Conservation (phyloP, 768 basidiomycete genomes). For the Leucosporidium scottii region DNA sequence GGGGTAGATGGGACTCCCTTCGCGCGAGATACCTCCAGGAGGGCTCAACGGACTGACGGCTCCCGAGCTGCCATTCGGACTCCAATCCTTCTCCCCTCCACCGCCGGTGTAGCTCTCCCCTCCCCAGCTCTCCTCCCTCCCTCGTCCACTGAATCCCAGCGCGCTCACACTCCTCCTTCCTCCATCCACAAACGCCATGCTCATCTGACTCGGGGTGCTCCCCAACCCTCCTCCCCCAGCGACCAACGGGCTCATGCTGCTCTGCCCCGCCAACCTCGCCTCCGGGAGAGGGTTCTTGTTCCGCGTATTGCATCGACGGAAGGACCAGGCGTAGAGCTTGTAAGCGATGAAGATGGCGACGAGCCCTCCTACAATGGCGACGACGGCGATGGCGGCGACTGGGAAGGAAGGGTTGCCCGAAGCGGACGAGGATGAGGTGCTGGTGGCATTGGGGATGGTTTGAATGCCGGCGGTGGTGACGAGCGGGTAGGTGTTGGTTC, state of each 20-base stretch:
- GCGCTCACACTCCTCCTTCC: constrained; percentile 15
- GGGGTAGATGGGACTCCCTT: background rate
- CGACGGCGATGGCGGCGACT: constrained; percentile 22
- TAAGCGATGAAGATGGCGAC: constrained; percentile 20
- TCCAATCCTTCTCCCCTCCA: background rate
- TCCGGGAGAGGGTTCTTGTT: constrained; percentile 2
- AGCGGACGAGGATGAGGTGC: background rate
- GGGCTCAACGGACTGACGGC: background rate
- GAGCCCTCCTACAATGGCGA: constrained; percentile 22
- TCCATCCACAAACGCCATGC: constrained; percentile 5
- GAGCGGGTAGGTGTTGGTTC: background rate
- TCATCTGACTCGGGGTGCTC: constrained; percentile 23
- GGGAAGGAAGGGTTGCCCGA: constrained; percentile 21
- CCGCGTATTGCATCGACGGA: background rate
- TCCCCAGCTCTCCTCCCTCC: constrained; percentile 27
- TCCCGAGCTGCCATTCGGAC: background rate
- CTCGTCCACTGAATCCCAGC: constrained; percentile 1
- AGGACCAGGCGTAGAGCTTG: constrained; percentile 20
- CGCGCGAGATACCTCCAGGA: background rate
- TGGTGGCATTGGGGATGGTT: background rate
- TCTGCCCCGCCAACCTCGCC: background rate
- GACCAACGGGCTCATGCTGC: background rate
- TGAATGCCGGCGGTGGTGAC: background rate
- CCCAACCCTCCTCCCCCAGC: background rate
- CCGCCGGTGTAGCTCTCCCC: constrained; percentile 10